Conservation (phyloP, 2,329 filamentous ascomycete species). For the Aureobasidium lini region DNA sequence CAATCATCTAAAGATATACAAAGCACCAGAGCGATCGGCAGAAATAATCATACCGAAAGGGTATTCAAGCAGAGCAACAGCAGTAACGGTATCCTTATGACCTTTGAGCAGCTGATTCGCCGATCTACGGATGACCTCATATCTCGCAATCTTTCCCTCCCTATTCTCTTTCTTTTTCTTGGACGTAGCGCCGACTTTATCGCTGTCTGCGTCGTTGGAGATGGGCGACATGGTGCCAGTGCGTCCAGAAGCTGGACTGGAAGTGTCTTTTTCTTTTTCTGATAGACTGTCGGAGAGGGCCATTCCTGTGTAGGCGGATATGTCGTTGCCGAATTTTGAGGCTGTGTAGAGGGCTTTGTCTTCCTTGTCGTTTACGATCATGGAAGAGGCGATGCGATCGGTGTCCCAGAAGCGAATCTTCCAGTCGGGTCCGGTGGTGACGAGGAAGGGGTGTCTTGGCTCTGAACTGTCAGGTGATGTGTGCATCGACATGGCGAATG, state of each 20-base stretch:
- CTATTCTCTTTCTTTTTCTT: constrained; percentile 24
- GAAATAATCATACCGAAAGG: constrained; percentile 92
- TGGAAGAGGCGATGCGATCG: constrained; percentile 66
- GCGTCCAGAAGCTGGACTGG: not conserved
- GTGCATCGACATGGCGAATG: constrained; percentile 66
- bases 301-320: constrained; percentile 29
- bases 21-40: constrained; percentile 78
- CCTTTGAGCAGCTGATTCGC: constrained; percentile 79
- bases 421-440: constrained; percentile 83
- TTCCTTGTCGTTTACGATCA: constrained; percentile 69
- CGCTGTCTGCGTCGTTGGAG: constrained; percentile 17
- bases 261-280: not conserved
- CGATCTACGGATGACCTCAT: constrained; percentile 78
- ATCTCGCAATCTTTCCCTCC: constrained; percentile 54
- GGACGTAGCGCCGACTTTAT: constrained; percentile 26
- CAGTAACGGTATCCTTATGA: constrained; percentile 80
- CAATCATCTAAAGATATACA: constrained; percentile 61
- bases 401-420: constrained; percentile 94
- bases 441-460: constrained; percentile 68
- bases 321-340: constrained; percentile 33
- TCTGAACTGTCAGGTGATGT: constrained; percentile 63
- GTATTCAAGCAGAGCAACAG: constrained; percentile 78
- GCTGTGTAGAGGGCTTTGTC: constrained; percentile 63
- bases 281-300: not conserved
- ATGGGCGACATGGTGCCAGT: not conserved